Percentiles rank a stretch among this genome's conserved stretches.
These are phyloP conservation scores for Omphalotus guepiniiformis DNA, from an alignment of 768 basidiomycete genomes.

Conservation along the genomic window DNA sequence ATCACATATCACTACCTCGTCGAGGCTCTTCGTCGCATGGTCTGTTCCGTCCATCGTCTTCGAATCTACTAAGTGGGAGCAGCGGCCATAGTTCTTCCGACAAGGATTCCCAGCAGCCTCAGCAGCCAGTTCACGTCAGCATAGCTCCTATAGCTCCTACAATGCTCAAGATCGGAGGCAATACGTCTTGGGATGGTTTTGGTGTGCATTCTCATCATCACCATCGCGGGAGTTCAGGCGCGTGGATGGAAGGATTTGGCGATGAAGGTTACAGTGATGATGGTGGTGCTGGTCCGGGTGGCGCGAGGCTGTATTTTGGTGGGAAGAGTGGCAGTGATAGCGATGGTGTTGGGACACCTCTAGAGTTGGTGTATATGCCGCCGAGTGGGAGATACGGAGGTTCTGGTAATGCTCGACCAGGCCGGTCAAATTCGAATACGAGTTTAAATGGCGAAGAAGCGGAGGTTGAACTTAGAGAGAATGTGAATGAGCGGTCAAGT, in stretches of 20 bases:
- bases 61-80: too few relatives aligned
- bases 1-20: constrained; percentile 5
- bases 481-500: not conserved
- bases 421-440: not conserved
- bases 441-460: not conserved
- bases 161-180: constrained; percentile 73
- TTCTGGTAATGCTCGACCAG: not conserved
- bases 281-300: constrained; percentile 10
- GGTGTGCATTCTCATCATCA: constrained; percentile 14
- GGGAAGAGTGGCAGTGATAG: constrained; percentile 14
- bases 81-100: constrained; percentile 13
- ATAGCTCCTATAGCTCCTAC: constrained; percentile 60
- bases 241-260: constrained; percentile 45
- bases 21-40: constrained; percentile 18
- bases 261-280: constrained; percentile 36
- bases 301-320: constrained; percentile 16
- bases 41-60: constrained; percentile 25
- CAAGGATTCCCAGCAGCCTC: constrained; percentile 6
- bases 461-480: constrained; percentile 4
- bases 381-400: constrained; percentile 29
- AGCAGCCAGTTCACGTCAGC: too few relatives aligned
- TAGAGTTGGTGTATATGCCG: constrained; percentile 73
- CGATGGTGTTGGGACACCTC: constrained; percentile 41
- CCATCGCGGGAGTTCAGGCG: constrained; percentile 14
- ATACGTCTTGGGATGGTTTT: constrained; percentile 34